Evolutionary conservation across 2,329 filamentous ascomycete genomes (phyloP).

Genomic region (Rhinocladiella mackenziei): DNA sequence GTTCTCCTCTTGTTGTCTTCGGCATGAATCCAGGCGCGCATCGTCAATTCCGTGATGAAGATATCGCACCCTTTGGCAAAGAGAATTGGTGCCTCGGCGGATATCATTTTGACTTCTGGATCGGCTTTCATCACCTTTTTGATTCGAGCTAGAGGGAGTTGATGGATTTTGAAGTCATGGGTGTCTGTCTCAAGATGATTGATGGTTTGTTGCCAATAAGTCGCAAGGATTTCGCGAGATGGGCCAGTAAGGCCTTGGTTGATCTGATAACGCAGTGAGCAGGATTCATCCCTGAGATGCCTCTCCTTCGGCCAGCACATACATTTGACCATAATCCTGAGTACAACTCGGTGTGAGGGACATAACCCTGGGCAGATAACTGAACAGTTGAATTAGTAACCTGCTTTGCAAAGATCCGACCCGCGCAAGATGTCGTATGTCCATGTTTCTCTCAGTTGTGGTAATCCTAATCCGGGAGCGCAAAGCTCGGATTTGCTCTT

Average conservation of each 20-base stretch:
- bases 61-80: conserved; percentile 99
- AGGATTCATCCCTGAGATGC: conserved; percentile 8
- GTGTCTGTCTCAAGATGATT: conserved; percentile 90
- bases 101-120: conserved; percentile 99
- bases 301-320: conserved; percentile 35
- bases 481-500: too few relatives aligned
- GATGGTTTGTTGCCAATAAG: conserved; percentile 99
- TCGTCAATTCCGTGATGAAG: conserved; percentile 97
- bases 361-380: conserved; percentile 83
- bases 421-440: background rate
- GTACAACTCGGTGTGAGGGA: conserved; percentile 84
- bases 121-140: conserved; percentile 99
- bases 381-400: conserved; percentile 42
- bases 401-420: conserved; percentile 31
- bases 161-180: conserved; percentile 98
- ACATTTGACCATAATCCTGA: conserved; percentile 95
- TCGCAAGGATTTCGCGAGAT: conserved; percentile 95
- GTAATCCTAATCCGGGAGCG: too few relatives aligned
- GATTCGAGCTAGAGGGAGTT: conserved; percentile 93
- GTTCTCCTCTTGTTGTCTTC: conserved; percentile 98
- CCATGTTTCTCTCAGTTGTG: too few relatives aligned
- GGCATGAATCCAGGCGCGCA: conserved; percentile 99
- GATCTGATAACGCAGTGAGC: conserved; percentile 54
- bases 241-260: conserved; percentile 90
- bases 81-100: conserved; percentile 91